phyloP scores from a whole-genome alignment of 177 flowering plant species.

The Vitis hybrid region DNA sequence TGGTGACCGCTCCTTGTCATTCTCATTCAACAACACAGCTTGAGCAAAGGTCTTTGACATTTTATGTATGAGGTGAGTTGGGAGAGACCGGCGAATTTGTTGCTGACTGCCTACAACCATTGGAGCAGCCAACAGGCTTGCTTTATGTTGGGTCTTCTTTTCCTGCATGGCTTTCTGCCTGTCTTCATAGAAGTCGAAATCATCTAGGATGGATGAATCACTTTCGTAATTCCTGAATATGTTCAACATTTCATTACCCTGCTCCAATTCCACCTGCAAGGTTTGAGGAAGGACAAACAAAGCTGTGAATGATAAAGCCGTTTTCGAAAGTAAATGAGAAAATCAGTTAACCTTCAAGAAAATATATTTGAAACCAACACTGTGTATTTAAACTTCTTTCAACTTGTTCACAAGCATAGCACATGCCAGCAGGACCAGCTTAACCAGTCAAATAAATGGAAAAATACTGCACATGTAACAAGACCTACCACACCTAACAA shows the following conservation, averaged over 20 bases:
- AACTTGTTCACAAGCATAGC: too few relatives aligned
- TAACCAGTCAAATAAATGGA: too few relatives aligned
- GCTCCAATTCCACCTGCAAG: conserved; percentile 14
- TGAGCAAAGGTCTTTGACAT: conserved; percentile 23
- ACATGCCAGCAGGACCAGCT: too few relatives aligned
- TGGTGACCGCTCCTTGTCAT: not conserved
- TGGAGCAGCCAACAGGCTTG: conserved; percentile 1
- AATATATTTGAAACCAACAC: too few relatives aligned
- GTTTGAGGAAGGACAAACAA: too few relatives aligned
- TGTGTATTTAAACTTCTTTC: too few relatives aligned
- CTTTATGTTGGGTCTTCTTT: conserved; percentile 12
- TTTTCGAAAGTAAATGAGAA: too few relatives aligned
- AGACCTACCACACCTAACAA: too few relatives aligned
- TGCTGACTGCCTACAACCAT: not conserved
- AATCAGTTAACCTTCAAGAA: too few relatives aligned
- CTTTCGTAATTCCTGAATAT: conserved; percentile 15
- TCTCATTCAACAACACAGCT: conserved; percentile 11
- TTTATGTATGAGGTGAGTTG: conserved; percentile 6
- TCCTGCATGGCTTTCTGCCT: conserved; percentile 20
- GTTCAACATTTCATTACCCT: conserved; percentile 18
- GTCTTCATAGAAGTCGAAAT: conserved; percentile 18
- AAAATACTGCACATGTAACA: too few relatives aligned
- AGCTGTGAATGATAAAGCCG: too few relatives aligned
- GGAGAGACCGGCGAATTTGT: conserved; percentile 1
- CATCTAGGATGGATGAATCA: conserved; percentile 14